Evolutionary conservation across 371 early-diverging fungal genomes (phyloP).

Genomic region (Vairimorpha apis): DNA sequence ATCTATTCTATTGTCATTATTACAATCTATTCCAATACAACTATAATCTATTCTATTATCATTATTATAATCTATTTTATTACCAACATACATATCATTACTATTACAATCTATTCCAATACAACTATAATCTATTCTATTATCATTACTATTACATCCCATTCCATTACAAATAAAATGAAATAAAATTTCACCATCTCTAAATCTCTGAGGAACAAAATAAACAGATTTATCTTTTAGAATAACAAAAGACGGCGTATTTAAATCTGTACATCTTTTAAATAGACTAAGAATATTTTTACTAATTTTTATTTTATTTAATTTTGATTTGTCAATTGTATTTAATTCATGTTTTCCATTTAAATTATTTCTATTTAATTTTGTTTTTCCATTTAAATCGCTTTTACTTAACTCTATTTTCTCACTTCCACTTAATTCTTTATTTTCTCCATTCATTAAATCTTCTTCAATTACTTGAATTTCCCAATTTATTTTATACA

Average conservation of each 20-base stretch:
- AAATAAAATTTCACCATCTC: constrained; percentile 1
- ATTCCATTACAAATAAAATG: no score
- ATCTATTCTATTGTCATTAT: no score
- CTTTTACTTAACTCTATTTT: not conserved
- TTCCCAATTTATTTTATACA: no score
- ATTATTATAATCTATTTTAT: no score
- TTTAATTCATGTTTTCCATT: not conserved
- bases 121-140: no score
- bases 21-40: no score
- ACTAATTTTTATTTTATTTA: not conserved
- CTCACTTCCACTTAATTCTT: not conserved
- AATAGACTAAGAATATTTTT: not conserved
- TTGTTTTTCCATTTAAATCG: not conserved
- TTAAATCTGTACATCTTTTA: not conserved
- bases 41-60: no score
- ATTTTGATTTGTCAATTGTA: no score
- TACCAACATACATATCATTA: no score
- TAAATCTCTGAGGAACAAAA: constrained; percentile 14
- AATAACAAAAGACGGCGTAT: not conserved
- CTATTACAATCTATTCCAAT: no score
- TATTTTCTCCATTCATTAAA: not conserved
- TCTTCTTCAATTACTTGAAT: not conserved
- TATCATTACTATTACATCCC: no score
- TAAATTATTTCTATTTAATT: not conserved
- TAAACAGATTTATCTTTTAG: not conserved